Evolutionary conservation across 805 yeast genomes (phyloP).

Genomic region (Yamadazyma nakazawae): DNA sequence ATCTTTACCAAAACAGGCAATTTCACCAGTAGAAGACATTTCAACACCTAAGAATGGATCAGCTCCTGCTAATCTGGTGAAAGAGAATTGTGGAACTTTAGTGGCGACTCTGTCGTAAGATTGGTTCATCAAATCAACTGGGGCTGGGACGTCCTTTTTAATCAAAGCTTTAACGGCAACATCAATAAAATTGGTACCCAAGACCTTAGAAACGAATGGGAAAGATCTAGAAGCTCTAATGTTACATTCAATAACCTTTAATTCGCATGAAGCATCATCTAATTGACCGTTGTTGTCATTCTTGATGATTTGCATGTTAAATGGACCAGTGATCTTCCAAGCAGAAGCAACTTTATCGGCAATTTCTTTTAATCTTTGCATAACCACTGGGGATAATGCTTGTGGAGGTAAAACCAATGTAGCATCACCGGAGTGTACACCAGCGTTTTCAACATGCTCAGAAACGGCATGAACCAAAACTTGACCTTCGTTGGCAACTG

Average conservation of each 20-base stretch:
- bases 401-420: constrained; percentile 96
- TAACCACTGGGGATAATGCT: constrained; percentile 66
- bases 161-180: constrained; percentile 84
- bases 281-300: constrained; percentile 60
- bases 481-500: constrained; percentile 93
- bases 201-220: constrained; percentile 97
- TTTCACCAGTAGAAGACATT: constrained; percentile 96
- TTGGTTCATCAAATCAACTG: constrained; percentile 78
- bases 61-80: constrained; percentile 95
- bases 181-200: constrained; percentile 93
- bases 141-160: constrained; percentile 68
- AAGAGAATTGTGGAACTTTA: constrained; percentile 96
- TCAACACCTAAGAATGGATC: constrained; percentile 98
- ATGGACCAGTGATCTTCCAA: constrained; percentile 94
- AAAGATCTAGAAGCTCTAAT: constrained; percentile 99
- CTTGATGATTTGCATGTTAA: constrained; percentile 91
- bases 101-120: constrained; percentile 85
- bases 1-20: constrained; percentile 83
- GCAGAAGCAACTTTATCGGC: constrained; percentile 96
- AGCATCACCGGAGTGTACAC: constrained; percentile 99
- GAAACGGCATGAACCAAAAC: constrained; percentile 96
- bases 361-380: constrained; percentile 76
- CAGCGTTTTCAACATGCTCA: constrained; percentile 98
- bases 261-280: constrained; percentile 30
- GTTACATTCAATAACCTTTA: constrained; percentile 97